phyloP scores from a whole-genome alignment of 2,329 filamentous ascomycete species.

The Fusarium heterosporum region DNA sequence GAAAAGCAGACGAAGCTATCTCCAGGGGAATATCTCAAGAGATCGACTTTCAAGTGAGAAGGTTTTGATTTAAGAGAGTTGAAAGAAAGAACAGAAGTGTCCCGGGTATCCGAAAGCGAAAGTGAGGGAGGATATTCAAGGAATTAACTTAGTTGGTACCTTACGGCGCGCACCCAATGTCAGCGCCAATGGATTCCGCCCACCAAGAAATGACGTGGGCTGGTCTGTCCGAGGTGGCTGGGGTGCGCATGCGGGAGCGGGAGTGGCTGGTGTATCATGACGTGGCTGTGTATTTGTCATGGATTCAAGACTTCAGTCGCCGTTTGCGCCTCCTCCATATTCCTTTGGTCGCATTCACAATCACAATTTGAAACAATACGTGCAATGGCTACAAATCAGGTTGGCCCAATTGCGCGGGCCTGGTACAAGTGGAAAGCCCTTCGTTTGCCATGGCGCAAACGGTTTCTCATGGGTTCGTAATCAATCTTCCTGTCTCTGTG shows the following conservation, averaged over 20 bases:
- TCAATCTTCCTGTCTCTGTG: neutral
- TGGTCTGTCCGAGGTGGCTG: conserved; percentile 27
- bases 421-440: conserved; percentile 74
- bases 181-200: neutral
- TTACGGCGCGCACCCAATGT: conserved; percentile 20
- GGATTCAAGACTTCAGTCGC: conserved; percentile 31
- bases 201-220: conserved; percentile 45
- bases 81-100: conserved; percentile 12
- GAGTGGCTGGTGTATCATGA: conserved; percentile 33
- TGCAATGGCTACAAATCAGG: conserved; percentile 53
- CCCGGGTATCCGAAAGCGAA: conserved; percentile 31
- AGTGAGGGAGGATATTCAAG: conserved; percentile 20
- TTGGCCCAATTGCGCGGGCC: conserved; percentile 54
- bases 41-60: conserved; percentile 11
- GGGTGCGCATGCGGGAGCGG: conserved; percentile 12
- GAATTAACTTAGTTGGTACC: conserved; percentile 13
- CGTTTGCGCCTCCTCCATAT: conserved; percentile 29
- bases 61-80: conserved; percentile 10
- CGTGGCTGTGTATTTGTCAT: conserved; percentile 21
- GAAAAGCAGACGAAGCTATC: conserved; percentile 13
- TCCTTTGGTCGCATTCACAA: conserved; percentile 11
- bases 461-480: conserved; percentile 69
- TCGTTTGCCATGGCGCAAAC: conserved; percentile 72
- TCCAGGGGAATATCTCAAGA: neutral
- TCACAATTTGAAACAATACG: conserved; percentile 16